Conservation (phyloP, 352 stramenopile genomes). For the Globisporangium ultimum region DNA sequence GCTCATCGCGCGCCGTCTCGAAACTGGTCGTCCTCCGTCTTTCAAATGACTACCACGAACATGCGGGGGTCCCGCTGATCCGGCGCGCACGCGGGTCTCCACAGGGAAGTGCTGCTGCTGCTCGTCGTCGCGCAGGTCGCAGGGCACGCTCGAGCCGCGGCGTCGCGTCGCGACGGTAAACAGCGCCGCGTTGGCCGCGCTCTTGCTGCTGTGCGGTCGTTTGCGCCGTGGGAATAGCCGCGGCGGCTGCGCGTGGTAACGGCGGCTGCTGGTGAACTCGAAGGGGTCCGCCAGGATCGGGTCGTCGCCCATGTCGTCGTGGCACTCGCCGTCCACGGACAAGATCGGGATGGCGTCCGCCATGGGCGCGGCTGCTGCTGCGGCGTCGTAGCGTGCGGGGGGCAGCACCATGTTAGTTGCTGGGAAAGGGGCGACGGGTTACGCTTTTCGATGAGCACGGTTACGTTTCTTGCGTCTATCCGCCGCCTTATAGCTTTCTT, state of each 20-base stretch:
- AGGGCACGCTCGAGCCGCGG: constrained; percentile 13
- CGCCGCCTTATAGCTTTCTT: no score
- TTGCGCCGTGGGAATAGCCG: constrained; percentile 5
- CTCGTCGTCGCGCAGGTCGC: constrained; percentile 1
- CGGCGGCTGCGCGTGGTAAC: background rate
- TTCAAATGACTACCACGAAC: no score
- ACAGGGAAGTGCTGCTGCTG: background rate
- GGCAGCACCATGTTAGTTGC: constrained; percentile 6
- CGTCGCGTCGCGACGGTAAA: constrained; percentile 3
- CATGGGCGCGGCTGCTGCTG: no score
- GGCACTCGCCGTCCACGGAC: constrained; percentile 20
- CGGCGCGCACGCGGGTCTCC: background rate
- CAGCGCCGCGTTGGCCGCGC: background rate
- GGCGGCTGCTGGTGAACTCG: background rate
- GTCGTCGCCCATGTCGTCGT: background rate
- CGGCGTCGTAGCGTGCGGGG: background rate
- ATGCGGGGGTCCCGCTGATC: constrained; percentile 1
- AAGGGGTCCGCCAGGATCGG: constrained; percentile 1
- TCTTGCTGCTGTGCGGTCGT: constrained; percentile 8
- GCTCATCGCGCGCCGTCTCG: constrained; percentile 3
- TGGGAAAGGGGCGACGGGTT: no score
- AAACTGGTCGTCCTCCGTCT: no score
- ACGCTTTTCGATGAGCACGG: no score
- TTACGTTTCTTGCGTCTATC: no score
- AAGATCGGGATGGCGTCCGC: constrained; percentile 22